A percentile compares a stretch with the other conserved stretches of the same genome.
Conservation (phyloP, 352 stramenopile species). For the Lagenidium sp. region DNA sequence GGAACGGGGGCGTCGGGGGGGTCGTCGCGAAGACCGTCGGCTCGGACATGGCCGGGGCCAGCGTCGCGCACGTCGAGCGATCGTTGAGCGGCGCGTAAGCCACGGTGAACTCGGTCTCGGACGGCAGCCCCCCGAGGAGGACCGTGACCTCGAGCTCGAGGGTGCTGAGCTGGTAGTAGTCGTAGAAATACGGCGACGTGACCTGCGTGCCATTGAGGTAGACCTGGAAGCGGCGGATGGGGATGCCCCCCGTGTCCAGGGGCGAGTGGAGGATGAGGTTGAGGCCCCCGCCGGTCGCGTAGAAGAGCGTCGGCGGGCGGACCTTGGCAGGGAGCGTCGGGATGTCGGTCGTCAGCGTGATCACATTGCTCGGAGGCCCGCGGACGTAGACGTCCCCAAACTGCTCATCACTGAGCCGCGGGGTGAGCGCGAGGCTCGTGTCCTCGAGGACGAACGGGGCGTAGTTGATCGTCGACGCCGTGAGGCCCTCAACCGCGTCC, state of each 20-base stretch:
- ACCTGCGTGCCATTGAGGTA: constrained; percentile 10
- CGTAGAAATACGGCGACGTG: constrained; percentile 12
- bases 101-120: constrained; percentile 29
- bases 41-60: neutral
- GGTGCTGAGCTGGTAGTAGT: constrained; percentile 2
- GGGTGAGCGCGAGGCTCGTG: neutral
- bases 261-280: constrained; percentile 32
- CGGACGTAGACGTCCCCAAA: constrained; percentile 12
- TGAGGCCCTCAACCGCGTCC: constrained; percentile 6
- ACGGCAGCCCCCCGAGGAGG: constrained; percentile 28
- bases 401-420: neutral
- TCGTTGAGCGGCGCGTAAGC: constrained; percentile 37
- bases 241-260: constrained; percentile 40
- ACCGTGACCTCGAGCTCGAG: constrained; percentile 22
- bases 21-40: constrained; percentile 18
- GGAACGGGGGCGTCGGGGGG: constrained; percentile 8
- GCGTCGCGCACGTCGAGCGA: constrained; percentile 24
- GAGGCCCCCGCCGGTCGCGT: constrained; percentile 32
- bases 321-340: constrained; percentile 22
- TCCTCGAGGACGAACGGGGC: constrained; percentile 7
- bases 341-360: constrained; percentile 21
- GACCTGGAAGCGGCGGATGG: constrained; percentile 11
- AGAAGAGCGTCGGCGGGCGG: constrained; percentile 11
- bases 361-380: constrained; percentile 14
- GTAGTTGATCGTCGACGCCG: constrained; percentile 1